Evolutionary conservation across 1,284 basidiomycete genomes (phyloP), one percentile per base, ranked within the genome.

Genomic region (Apiotrichum sp.): DNA sequence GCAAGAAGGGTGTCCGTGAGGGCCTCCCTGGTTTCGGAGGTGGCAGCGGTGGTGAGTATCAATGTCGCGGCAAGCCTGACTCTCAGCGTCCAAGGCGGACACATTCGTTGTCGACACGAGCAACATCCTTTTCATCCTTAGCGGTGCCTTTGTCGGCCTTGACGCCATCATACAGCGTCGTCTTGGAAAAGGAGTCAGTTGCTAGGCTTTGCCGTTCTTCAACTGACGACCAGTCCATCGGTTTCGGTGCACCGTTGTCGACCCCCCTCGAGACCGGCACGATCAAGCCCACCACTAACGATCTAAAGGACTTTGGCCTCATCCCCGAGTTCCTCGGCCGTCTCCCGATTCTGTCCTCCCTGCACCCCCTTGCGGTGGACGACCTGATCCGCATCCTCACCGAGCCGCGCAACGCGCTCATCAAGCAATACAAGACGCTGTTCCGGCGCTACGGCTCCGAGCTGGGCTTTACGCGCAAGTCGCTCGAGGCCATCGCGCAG

Each of bases 311-410:
- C 78, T 97, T 87, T 65, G 93, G 93, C 1, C 87, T 96, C 62
- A 97, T 98, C 56, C 93, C 93, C 7, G 93, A 96, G 59, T 96
- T 97, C 69, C 82, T 95, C 42, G 92, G 89, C 29, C 87, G 93
- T 35, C 76, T 96, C 16, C 93, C 93, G 4, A 87, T 90, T 36
- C 80, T 93, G 41, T 90, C 92, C 1, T 85, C 89, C 0, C 81
- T 98, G 9, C 78, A 86, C 13, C 85, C 89, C 4, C 80, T 97
- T 2, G 78, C 72, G 71, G 83, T 77, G 67, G 80, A 67, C 52
- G 93, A 97, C 70, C 80, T 98, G 9, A 82, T 92, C n/a, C 83
- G 86, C 9, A 89, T 98, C 57, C 80, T 98, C 46, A 91, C 87
- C 1, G 91, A 97, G 66, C 92, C 97, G 44, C 85, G 86, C 62